phyloP scores from a whole-genome alignment of 441 rosid species.

The Sinapis alba region DNA sequence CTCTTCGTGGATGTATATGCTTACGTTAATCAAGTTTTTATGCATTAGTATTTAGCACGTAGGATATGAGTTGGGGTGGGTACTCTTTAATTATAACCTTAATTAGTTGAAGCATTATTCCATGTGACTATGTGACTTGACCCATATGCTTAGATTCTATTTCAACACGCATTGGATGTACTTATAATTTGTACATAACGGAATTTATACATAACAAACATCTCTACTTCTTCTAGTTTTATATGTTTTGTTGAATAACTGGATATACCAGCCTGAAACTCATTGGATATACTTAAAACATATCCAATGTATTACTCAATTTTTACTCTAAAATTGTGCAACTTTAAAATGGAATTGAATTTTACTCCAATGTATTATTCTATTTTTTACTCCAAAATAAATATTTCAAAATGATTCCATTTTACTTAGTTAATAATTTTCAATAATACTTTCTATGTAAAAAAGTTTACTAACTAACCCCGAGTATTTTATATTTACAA shows the following conservation, averaged over 20 bases:
- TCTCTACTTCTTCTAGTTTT: not conserved
- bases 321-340: too few relatives aligned
- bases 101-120: not conserved
- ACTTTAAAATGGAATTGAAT: not conserved
- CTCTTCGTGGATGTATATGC: not conserved
- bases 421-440: too few relatives aligned
- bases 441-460: too few relatives aligned
- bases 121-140: conserved; percentile 24
- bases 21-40: not conserved
- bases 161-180: not conserved
- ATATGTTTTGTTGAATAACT: conserved; percentile 24
- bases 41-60: not conserved
- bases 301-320: too few relatives aligned
- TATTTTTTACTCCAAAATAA: too few relatives aligned
- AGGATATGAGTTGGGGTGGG: not conserved
- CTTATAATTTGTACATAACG: not conserved
- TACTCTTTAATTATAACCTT: not conserved
- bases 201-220: not conserved
- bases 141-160: conserved; percentile 21
- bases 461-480: too few relatives aligned
- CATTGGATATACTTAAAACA: not conserved
- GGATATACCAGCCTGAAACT: not conserved
- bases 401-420: too few relatives aligned
- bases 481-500: too few relatives aligned
- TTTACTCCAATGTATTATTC: too few relatives aligned